Percentiles rank a stretch among this genome's conserved stretches.
Evolutionary conservation across 2,329 filamentous ascomycete species (phyloP).

Genomic region (Talaromyces funiculosus): DNA sequence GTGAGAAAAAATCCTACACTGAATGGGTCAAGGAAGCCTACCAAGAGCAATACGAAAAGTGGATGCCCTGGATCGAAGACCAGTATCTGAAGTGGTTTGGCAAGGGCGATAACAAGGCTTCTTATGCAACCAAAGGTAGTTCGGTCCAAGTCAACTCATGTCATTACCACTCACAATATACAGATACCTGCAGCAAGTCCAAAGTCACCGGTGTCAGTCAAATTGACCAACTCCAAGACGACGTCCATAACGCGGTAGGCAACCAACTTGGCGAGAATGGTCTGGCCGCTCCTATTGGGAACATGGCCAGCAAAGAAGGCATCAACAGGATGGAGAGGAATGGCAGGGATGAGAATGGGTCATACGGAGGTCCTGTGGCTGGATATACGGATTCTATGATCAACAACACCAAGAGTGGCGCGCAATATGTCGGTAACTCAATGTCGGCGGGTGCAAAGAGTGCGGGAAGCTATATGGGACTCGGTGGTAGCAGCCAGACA

Average conservation of each 20-base stretch:
- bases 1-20: constrained; percentile 22
- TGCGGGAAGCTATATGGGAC: constrained; percentile 6
- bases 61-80: constrained; percentile 55
- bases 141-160: neutral
- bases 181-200: constrained; percentile 48
- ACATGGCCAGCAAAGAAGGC: constrained; percentile 47
- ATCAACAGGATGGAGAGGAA: constrained; percentile 49
- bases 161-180: neutral
- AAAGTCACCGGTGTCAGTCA: constrained; percentile 48
- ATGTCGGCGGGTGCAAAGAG: constrained; percentile 14
- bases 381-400: constrained; percentile 16
- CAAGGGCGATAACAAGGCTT: constrained; percentile 51
- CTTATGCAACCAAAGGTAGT: constrained; percentile 49
- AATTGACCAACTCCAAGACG: constrained; percentile 50
- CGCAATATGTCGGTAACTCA: constrained; percentile 15
- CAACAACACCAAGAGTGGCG: constrained; percentile 11
- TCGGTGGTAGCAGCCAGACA: neutral
- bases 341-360: constrained; percentile 50
- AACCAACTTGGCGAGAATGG: constrained; percentile 50
- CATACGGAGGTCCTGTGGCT: constrained; percentile 24
- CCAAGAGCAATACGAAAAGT: constrained; percentile 50
- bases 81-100: constrained; percentile 52
- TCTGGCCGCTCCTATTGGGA: constrained; percentile 46
- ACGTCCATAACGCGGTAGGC: constrained; percentile 44
- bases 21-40: constrained; percentile 45